Base-by-base conservation (phyloP, 805 yeast species). In the Wickerhamiella hasegawae region DNA sequence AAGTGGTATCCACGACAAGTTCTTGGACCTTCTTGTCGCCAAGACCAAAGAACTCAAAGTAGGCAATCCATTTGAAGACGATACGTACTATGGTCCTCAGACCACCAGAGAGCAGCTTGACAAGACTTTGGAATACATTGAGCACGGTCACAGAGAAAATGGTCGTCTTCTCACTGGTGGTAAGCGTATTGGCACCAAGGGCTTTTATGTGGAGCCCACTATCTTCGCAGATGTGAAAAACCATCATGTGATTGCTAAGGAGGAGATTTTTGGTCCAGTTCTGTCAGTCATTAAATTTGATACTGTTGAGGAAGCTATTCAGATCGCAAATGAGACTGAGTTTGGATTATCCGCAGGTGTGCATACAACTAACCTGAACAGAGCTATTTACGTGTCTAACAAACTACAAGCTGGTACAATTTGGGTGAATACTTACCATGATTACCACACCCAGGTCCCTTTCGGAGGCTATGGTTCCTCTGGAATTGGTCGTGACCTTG, bases 221-320 rank as follows among this genome's bases (percentile, higher is more conserved):
- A 69, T 85, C 50, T 81, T 84, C 54, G 76, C 80, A 45, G 83
- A 80, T 52, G 94, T 82, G 44, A 65, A 65, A 17, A 78, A 75
- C 55, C 64, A 73, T 53, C 74, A 73, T 76, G 63, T 66, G 46
- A 73, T 85, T 55, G 83, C 80, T 47, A 70, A 66, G 57, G 95
- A 84, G 57, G 96, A 84, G 68, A 81, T 84, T 55, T 84, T 85
- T 49, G 97, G 97, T 38, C 97, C 97, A 26, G 90, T 85, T 39
- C 87, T 81, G 40, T 73, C 84, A 17, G 71, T 82, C 40, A 65
- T 79, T 49, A 83, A 82, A 65, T 85, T 85, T 64, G 64, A 66
- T 51, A 73, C 81, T 44, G 74, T 74, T 44, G 94, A 82, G 44
- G 93, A 87, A 54, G 94, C 73, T 35, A 66, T 85, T 36, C 60